These are phyloP conservation scores for Alternaria longipes DNA, from an alignment of 2,329 filamentous ascomycete species.

Conservation along the genomic window DNA sequence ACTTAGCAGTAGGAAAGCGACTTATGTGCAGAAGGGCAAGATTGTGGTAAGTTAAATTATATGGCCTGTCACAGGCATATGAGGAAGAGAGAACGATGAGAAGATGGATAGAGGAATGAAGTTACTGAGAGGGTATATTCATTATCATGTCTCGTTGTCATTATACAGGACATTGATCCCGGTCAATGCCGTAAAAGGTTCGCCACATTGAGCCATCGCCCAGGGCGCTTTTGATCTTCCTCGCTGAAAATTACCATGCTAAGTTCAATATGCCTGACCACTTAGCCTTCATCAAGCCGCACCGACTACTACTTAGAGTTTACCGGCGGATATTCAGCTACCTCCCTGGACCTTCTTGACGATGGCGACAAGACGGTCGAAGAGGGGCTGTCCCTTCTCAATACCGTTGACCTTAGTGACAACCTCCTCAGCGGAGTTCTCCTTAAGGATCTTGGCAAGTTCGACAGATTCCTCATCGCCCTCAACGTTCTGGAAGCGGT, in stretches of 20 bases:
- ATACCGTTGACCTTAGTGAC: constrained; percentile 85
- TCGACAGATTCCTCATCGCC: constrained; percentile 89
- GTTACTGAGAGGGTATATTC: constrained; percentile 20
- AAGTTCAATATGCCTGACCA: constrained; percentile 8
- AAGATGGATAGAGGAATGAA: neutral
- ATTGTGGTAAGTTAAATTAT: too few species aligned
- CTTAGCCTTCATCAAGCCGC: neutral
- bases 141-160: constrained; percentile 30
- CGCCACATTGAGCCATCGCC: constrained; percentile 12
- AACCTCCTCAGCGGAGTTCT: constrained; percentile 75
- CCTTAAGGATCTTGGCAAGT: constrained; percentile 84
- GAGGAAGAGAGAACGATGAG: neutral
- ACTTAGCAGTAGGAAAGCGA: too few species aligned
- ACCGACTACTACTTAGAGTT: constrained; percentile 21
- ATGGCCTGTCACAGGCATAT: neutral
- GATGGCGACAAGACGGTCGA: constrained; percentile 75
- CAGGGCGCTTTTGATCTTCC: constrained; percentile 19
- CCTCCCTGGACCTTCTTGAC: constrained; percentile 79
- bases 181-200: constrained; percentile 17
- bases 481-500: constrained; percentile 94
- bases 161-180: constrained; percentile 20
- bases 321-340: constrained; percentile 29
- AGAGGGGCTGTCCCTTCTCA: constrained; percentile 78
- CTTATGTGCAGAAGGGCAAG: too few species aligned
- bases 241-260: constrained; percentile 9